phyloP scores from a whole-genome alignment of 106 monocot genomes.

The Amphibolis antarctica region DNA sequence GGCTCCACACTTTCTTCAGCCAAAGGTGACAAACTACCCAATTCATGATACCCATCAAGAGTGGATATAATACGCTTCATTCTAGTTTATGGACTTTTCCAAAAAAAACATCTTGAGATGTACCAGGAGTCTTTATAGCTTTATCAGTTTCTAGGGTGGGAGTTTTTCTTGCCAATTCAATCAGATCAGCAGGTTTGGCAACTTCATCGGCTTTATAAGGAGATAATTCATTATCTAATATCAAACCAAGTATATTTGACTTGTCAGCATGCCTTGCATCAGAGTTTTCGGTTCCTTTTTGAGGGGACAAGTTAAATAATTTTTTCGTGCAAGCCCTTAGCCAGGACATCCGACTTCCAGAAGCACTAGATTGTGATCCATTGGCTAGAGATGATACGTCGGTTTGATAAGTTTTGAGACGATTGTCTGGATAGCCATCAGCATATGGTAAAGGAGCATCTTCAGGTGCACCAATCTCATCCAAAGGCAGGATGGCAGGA shows the following conservation, averaged over 20 bases:
- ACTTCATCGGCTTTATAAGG: no score
- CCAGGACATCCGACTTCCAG: slow-evolving; percentile 55
- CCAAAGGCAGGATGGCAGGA: slow-evolving; percentile 16
- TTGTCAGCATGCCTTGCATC: slow-evolving; percentile 24
- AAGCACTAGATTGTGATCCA: slow-evolving; percentile 12
- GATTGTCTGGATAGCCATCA: slow-evolving; percentile 28
- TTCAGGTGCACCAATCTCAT: slow-evolving; percentile 24
- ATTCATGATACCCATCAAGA: no score
- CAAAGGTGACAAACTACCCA: no score
- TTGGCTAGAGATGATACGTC: slow-evolving; percentile 16
- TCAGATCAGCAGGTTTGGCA: no score
- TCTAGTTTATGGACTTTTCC: no score
- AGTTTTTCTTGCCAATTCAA: no score
- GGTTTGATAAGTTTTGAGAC: slow-evolving; percentile 11
- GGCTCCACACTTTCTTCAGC: no score
- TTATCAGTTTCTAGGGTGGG: no score
- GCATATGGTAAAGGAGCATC: slow-evolving; percentile 41
- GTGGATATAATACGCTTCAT: no score
- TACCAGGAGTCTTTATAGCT: no score
- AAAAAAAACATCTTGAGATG: no score
- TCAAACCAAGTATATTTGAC: slow-evolving; percentile 16
- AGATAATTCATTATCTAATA: no score
- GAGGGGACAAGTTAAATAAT: slow-evolving; percentile 73
- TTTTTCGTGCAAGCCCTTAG: slow-evolving; percentile 55
- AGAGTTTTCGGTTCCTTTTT: slow-evolving; percentile 19